Evolutionary conservation across 108 stramenopile genomes (phyloP).

Genomic region (Aureococcus anophagefferens): DNA sequence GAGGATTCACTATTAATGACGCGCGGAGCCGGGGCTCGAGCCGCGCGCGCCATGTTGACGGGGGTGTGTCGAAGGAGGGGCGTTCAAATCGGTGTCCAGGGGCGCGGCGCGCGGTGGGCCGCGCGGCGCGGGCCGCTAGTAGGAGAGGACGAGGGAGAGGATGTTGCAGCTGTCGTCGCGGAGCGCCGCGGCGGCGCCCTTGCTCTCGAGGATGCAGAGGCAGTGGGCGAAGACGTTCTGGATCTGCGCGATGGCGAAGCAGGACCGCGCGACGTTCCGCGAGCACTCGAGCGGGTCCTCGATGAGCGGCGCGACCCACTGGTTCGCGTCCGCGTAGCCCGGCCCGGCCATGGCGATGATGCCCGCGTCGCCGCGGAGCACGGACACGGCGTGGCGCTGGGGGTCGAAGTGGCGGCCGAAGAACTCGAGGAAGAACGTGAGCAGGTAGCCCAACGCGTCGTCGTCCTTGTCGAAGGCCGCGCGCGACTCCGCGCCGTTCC

Average conservation of each 20-base stretch:
- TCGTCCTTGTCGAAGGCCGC: not conserved
- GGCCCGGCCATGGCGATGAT: not conserved
- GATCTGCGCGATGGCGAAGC: conserved; percentile 8
- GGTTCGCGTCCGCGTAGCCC: conserved; percentile 49
- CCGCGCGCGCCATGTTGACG: no score
- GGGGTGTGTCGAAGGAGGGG: no score
- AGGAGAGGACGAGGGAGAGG: not conserved
- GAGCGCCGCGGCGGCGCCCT: not conserved
- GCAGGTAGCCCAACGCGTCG: conserved; percentile 45
- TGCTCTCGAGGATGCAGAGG: not conserved
- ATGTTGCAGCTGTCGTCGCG: not conserved
- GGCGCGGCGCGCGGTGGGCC: no score
- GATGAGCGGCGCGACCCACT: conserved; percentile 70
- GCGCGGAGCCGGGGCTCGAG: no score
- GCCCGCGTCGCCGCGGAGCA: not conserved
- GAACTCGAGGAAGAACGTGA: conserved; percentile 72
- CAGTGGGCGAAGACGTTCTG: conserved; percentile 3
- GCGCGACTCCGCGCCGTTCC: not conserved
- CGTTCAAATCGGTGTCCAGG: no score
- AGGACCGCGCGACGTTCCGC: conserved; percentile 8
- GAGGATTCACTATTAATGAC: no score
- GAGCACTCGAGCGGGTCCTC: conserved; percentile 70
- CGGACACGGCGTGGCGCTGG: conserved; percentile 7
- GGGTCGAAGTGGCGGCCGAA: conserved; percentile 77
- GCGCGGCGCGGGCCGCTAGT: no score